These are phyloP conservation scores for Russula sp. DNA, from an alignment of 768 basidiomycete species.

Conservation along the genomic window DNA sequence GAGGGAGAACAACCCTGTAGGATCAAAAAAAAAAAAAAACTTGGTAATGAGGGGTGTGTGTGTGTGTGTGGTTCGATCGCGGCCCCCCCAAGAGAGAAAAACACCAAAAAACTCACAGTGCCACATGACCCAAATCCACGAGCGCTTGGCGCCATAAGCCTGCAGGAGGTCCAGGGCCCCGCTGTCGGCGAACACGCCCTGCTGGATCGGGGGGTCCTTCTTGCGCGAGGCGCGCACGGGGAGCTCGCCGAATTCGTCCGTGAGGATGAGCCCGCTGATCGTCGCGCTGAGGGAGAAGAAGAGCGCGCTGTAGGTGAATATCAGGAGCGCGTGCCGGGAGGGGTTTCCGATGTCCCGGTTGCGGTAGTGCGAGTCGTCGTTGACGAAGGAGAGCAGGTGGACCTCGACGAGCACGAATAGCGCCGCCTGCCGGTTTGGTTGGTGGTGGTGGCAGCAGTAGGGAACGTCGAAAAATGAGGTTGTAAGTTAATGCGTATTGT, in stretches of 20 bases:
- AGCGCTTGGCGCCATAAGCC: constrained; percentile 13
- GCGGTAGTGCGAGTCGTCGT: background rate
- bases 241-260: constrained; percentile 16
- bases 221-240: constrained; percentile 16
- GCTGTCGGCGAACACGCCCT: constrained; percentile 16
- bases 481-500: too few species aligned
- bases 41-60: too few species aligned
- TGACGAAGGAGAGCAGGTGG: constrained; percentile 15
- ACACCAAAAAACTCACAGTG: constrained; percentile 19
- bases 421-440: constrained; percentile 17
- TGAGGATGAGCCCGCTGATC: constrained; percentile 18
- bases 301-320: constrained; percentile 20
- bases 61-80: too few species aligned
- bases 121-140: constrained; percentile 18
- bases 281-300: constrained; percentile 19
- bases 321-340: constrained; percentile 6
- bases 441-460: too few species aligned
- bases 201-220: constrained; percentile 1
- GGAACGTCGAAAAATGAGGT: too few species aligned
- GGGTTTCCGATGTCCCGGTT: background rate
- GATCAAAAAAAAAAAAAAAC: too few species aligned
- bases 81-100: too few species aligned
- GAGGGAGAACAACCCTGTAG: constrained; percentile 17
- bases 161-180: constrained; percentile 8
- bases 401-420: constrained; percentile 14